These are phyloP conservation scores for Trametes cingulata DNA, from an alignment of 768 basidiomycete species.

Conservation along the genomic window DNA sequence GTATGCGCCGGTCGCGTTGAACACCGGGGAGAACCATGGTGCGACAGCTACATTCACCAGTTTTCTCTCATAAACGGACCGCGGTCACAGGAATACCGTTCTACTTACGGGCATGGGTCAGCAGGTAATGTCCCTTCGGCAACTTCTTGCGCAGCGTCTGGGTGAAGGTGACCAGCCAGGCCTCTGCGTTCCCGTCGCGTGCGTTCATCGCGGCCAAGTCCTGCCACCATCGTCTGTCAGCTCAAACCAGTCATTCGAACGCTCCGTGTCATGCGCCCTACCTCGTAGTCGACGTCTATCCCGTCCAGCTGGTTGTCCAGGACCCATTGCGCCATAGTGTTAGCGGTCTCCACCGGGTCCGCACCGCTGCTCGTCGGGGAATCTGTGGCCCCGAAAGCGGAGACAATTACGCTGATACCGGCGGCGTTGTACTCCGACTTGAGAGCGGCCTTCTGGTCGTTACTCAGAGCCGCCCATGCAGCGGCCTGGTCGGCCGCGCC, in stretches of 20 bases:
- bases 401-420: conserved; percentile 25
- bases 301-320: conserved; percentile 30
- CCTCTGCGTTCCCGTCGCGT: conserved; percentile 22
- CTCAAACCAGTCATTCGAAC: too few relatives aligned
- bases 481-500: conserved; percentile 15
- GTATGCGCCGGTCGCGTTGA: conserved; percentile 49
- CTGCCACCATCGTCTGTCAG: neutral
- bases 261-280: neutral
- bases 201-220: conserved; percentile 25
- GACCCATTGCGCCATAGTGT: conserved; percentile 37
- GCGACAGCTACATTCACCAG: conserved; percentile 23
- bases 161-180: conserved; percentile 29
- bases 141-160: conserved; percentile 24
- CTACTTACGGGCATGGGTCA: conserved; percentile 25
- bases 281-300: conserved; percentile 28
- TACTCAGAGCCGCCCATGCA: conserved; percentile 5
- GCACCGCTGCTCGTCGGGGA: conserved; percentile 30
- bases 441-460: conserved; percentile 17
- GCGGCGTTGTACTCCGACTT: conserved; percentile 26
- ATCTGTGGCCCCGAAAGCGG: conserved; percentile 30
- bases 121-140: conserved; percentile 32
- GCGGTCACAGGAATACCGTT: too few relatives aligned
- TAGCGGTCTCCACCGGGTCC: conserved; percentile 36
- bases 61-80: too few relatives aligned
- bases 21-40: conserved; percentile 18